Base-by-base conservation (phyloP, 495 filamentous ascomycete species). In the Hyaloscypha bicolor region DNA sequence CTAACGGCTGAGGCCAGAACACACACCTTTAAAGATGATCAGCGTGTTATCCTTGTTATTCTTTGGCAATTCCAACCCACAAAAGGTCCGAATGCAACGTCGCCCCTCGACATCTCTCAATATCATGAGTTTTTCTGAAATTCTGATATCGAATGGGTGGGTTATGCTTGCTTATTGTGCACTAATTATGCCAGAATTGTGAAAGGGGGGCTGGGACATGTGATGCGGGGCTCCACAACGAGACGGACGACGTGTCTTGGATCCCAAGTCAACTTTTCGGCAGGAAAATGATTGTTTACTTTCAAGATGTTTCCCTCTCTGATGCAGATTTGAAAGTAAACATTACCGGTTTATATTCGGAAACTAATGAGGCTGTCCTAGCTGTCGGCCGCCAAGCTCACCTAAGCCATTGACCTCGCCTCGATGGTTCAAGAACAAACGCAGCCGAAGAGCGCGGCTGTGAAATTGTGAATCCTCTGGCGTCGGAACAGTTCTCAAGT, bases 31-130 rank as follows among this genome's bases (percentile, higher is more conserved):
- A 1, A 16, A 48, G 42, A 48, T 48, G 11, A 48, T 48, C 42
- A 48, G 6, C 42, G 3, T 48, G 9, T 19, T 48, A 6, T 12
- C 16, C 16, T 48, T 12, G 16, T 25, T 48, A 48, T 48, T 6
- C 9, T 48, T 48, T 48, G 42, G 16, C 42, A 14, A 12, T 19
- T 48, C 42, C 9, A 48, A 19, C 42, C 35, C 37, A 62, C 35
- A 45, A 45, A 21, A 33, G 59, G 59, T 21, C 59, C 59, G 59
- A 62, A 32, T 60, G 57, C 57, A 60, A 60, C n/a, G 31, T 60
- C 21, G 31, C 57, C 14, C 16, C 42, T 48, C 16, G 42, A 48
- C 42, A 48, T 48, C 42, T 48, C 42, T 48, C 16, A 14, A 48
- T 37, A 37, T 14, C 42, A 48, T 6, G 16, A 48, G 16, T 0